Conservation (phyloP, 441 rosid species). For the Viola pubescens region DNA sequence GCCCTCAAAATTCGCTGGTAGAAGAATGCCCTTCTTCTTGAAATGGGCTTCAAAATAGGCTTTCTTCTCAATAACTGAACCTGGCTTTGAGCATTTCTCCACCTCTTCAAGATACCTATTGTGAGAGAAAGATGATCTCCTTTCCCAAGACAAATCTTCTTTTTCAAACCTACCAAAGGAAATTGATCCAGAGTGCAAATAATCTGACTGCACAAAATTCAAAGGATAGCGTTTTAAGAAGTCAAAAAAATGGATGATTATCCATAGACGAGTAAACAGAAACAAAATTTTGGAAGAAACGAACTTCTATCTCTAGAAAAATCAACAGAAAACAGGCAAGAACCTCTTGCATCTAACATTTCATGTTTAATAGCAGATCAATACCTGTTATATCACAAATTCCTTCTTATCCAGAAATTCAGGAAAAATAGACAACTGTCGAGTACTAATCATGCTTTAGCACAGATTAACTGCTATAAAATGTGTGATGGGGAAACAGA, state of each 20-base stretch:
- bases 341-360: background rate
- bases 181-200: conserved; percentile 71
- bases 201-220: conserved; percentile 38
- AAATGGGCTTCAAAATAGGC: conserved; percentile 81
- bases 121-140: conserved; percentile 71
- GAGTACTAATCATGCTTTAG: too few relatives aligned
- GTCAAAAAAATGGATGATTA: conserved; percentile 5
- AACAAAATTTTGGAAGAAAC: background rate
- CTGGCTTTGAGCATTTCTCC: conserved; percentile 74
- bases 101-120: conserved; percentile 87
- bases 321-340: background rate
- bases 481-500: too few relatives aligned
- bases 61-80: conserved; percentile 70
- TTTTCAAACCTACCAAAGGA: conserved; percentile 85
- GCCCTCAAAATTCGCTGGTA: conserved; percentile 36
- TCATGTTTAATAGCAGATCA: too few relatives aligned
- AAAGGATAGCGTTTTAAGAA: conserved; percentile 6
- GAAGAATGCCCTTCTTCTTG: conserved; percentile 53
- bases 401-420: too few relatives aligned
- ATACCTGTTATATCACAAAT: too few relatives aligned
- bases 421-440: too few relatives aligned
- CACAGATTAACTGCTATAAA: too few relatives aligned
- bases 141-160: conserved; percentile 72
- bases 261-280: background rate
- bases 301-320: too few relatives aligned